Percentiles rank a stretch among this genome's conserved stretches.
These are phyloP conservation scores for Wickerhamomyces queroliae DNA, from an alignment of 805 yeast species.

Conservation along the genomic window DNA sequence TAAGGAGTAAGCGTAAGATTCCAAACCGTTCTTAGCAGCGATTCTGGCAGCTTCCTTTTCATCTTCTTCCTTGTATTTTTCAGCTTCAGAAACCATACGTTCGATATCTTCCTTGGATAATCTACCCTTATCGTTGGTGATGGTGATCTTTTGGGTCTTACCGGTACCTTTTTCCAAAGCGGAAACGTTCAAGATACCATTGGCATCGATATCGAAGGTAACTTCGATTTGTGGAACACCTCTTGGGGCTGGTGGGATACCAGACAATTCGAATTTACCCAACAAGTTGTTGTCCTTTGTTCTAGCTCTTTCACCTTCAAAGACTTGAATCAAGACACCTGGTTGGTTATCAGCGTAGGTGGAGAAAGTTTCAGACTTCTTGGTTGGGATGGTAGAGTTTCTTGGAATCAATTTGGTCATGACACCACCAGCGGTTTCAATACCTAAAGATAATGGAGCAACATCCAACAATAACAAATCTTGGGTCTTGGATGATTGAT, in stretches of 20 bases:
- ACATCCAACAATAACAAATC: conserved; percentile 92
- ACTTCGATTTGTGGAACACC: conserved; percentile 90
- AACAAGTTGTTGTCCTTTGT: conserved; percentile 89
- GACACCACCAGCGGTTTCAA: conserved; percentile 96
- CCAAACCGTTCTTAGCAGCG: conserved; percentile 90
- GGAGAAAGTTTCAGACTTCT: conserved; percentile 91
- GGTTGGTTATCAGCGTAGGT: conserved; percentile 97
- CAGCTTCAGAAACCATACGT: conserved; percentile 97
- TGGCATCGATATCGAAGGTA: conserved; percentile 87
- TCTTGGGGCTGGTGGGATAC: conserved; percentile 89
- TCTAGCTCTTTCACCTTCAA: conserved; percentile 94
- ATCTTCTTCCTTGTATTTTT: conserved; percentile 94
- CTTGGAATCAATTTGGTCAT: conserved; percentile 94
- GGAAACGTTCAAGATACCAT: conserved; percentile 94
- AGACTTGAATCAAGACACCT: conserved; percentile 89
- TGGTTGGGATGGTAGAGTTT: conserved; percentile 93
- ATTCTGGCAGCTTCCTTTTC: conserved; percentile 92
- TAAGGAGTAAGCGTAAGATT: conserved; percentile 90
- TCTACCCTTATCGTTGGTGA: conserved; percentile 98
- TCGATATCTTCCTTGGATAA: conserved; percentile 96
- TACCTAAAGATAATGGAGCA: conserved; percentile 94
- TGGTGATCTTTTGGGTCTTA: conserved; percentile 93
- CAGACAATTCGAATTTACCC: conserved; percentile 82
- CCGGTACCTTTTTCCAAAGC: conserved; percentile 99
- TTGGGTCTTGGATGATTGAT: conserved; percentile 93